A percentile compares a stretch with the other conserved stretches of the same genome.
These are phyloP conservation scores for Pyrenophora tritici-repentis DNA, from an alignment of 2,329 filamentous ascomycete genomes.

Conservation along the genomic window DNA sequence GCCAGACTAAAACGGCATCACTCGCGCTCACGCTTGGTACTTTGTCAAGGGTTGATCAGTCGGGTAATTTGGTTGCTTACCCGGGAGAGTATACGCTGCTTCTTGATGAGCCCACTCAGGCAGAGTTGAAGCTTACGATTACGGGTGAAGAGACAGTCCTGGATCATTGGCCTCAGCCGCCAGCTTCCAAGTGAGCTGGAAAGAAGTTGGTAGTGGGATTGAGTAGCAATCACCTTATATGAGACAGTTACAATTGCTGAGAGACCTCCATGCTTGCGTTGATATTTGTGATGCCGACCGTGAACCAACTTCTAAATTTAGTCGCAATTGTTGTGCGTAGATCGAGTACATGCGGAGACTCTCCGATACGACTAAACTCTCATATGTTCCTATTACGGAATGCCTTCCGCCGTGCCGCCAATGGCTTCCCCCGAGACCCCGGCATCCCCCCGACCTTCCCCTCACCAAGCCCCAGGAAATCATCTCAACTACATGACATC, in stretches of 20 bases:
- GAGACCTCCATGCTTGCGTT: no score
- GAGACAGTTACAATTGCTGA: no score
- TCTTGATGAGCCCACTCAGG: conserved; percentile 39
- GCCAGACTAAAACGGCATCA: conserved; percentile 34
- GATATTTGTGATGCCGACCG: no score
- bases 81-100: conserved; percentile 55
- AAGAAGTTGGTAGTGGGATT: no score
- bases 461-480: conserved; percentile 1
- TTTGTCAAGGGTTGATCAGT: conserved; percentile 56
- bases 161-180: conserved; percentile 43
- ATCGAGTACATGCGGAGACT: background rate
- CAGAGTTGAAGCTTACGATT: conserved; percentile 53
- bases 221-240: no score
- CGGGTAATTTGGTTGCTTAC: conserved; percentile 59
- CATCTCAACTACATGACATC: background rate
- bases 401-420: background rate
- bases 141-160: conserved; percentile 52
- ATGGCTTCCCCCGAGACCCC: background rate
- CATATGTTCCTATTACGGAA: no score
- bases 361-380: background rate
- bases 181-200: background rate
- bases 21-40: conserved; percentile 56
- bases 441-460: conserved; percentile 5
- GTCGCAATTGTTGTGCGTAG: no score
- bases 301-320: no score